Base-by-base conservation (phyloP, 305 asterid species). In the Solanum hybrid region DNA sequence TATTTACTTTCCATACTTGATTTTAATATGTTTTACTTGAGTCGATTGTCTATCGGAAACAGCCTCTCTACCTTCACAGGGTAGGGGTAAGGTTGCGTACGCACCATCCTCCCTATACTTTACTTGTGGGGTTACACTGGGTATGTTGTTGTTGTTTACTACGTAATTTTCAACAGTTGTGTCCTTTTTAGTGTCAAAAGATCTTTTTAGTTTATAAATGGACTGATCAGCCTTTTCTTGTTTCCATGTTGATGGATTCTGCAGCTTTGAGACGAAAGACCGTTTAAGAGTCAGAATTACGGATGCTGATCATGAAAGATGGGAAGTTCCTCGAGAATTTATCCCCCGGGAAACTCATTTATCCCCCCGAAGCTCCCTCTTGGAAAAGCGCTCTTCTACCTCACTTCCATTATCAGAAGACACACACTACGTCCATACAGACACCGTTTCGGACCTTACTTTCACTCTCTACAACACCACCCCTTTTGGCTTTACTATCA, bases 401-500 rank as follows among this genome's bases (percentile, higher is more conserved):
- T 26, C 92, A 89, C 7, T 76, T 90, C 13, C 72, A n/a, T n/a
- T 90, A 12, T 91, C 90, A 22, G 93, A 89, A 36, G 73, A 5
- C 38, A 86, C 8, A 26, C 88, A 77, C 73, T 76, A 32, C 31
- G 8, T 37, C 61, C 93, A 94, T 88, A 91, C 95, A 27, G 87
- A 84, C 88, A 89, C 95, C 61, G 9, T 10, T 88, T 95, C 98
- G 6, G 99, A 95, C 91, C 93, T 96, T 78, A 86, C 84, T 31
- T 72, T 97, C 94, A 91, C 93, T 89, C 96, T 97, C 91, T 91
- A 88, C 10, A 91, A 93, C 93, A 95, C 97, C 92, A 92, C 95
- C 76, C 98, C 99, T 0, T 96, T 96, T 70, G 95, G 97, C 41
- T 95, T 97, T 93, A 39, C 95, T 79, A 93, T 97, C 92, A 90